Evolutionary conservation across 2,329 filamentous ascomycete genomes (phyloP).

Genomic region (Colletotrichum melonis): DNA sequence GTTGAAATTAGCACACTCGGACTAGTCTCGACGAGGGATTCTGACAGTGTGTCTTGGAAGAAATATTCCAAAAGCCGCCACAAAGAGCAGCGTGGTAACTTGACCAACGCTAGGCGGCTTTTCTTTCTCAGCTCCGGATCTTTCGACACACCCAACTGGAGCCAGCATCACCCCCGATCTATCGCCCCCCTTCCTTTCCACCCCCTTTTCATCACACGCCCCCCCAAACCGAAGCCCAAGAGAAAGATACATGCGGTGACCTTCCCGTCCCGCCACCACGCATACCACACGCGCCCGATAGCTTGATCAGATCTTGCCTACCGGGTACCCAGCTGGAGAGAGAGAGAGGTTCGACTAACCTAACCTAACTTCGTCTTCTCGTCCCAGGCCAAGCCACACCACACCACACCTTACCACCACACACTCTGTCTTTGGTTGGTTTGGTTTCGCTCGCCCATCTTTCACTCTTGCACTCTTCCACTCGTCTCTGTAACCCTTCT

Average conservation of each 20-base stretch:
- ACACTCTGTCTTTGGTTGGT: constrained; percentile 22
- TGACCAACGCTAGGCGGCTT: constrained; percentile 37
- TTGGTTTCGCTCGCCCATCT: constrained; percentile 23
- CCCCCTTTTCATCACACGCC: background rate
- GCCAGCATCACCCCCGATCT: constrained; percentile 17
- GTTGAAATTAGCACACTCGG: constrained; percentile 21
- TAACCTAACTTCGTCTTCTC: constrained; percentile 31
- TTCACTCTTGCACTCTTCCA: constrained; percentile 9
- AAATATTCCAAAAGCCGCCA: constrained; percentile 30
- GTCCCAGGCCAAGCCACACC: constrained; percentile 32
- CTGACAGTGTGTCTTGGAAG: constrained; percentile 32
- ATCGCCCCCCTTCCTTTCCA: background rate
- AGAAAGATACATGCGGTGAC: constrained; percentile 35
- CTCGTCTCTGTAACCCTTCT: constrained; percentile 18
- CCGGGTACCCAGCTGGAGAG: constrained; percentile 33
- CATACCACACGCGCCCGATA: constrained; percentile 36
- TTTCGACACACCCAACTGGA: constrained; percentile 21
- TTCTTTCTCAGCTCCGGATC: constrained; percentile 27
- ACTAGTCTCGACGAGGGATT: constrained; percentile 25
- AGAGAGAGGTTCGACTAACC: constrained; percentile 22
- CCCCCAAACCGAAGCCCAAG: background rate
- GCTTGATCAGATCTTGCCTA: constrained; percentile 38
- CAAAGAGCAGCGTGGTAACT: constrained; percentile 36
- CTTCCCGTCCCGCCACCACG: constrained; percentile 37
- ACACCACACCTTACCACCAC: constrained; percentile 22